Base-by-base conservation (phyloP, 148 eudicot genomes). In the Chenopodium berlandieri region DNA sequence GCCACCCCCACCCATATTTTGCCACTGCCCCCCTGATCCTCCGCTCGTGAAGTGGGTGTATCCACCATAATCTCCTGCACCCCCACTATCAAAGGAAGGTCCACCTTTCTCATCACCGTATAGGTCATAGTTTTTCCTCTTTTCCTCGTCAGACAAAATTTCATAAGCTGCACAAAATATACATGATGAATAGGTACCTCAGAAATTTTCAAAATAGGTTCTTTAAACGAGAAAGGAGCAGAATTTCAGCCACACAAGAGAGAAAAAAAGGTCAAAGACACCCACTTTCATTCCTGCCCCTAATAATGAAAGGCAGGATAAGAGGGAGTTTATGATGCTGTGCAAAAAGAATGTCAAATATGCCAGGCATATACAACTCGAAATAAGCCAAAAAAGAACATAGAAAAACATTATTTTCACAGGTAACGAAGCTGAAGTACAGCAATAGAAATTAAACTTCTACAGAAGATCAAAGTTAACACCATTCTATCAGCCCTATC, bases 91-190 rank as follows among this genome's bases (percentile, higher is more conserved):
- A 85, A 95, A 95, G 70, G 96, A 94, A 75, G 97, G 95, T 65
- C 83, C 89, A 23, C 91, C 94, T 84, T 78, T 87, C 83, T 91
- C 99, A 83, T 95, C 97, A 25, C 99, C 99, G 80, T 92, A 92
- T 25, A 93, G 88, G 82, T 95, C 97, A 86, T 93, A 95, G 67
- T 95, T 95, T 86, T 95, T 95, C 86, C 99, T 87, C 83, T 95
- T 93, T 73, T 92, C 83, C 79, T 95, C 99, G 82, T 95, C 99
- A 4, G 97, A 94, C 82, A 95, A 82, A 40, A 92, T 89, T 79
- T 95, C 99, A 83, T 95, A 93, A 60, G 99, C 99, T 95, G 92
- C 78, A 85, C 75, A 84, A 69, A 31, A 75, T 52, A 72, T 60
- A 78, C 68, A 83, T 3, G 34, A 79, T 62, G 32, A 25, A 65